Evolutionary conservation across 2,329 filamentous ascomycete species (phyloP), one percentile per base, ranked within the genome.

Genomic region (Aureobasidium sp.): DNA sequence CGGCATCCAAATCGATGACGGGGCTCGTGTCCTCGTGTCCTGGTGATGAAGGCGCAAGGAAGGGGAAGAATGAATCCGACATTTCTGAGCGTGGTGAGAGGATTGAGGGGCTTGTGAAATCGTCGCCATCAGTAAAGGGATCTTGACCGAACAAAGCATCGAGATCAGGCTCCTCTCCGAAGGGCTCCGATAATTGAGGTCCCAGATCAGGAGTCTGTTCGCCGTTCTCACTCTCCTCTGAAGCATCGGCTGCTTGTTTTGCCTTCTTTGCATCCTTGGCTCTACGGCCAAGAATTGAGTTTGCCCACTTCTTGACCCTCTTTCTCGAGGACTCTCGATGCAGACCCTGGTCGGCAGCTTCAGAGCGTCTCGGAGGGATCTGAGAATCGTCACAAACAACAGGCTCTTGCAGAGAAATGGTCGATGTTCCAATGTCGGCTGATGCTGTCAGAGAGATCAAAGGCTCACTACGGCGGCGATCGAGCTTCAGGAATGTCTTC

Each of bases 1-100:
- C 94, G 19, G 92, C 93, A 75, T 99, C 94, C 45, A 99, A 78
- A 73, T 99, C 94, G 65, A 99, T 95, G 73, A 97, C 88, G 8
- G 89, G 87, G 69, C 86, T 90, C 58, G 87, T 82, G 3, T 83
- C 73, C 63, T 95, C 90, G n/a, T 62, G 89, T 87, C 2, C 85
- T 86, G 19, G 85, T 84, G 85, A 86, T 1, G 44, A 49, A 39
- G 57, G 27, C 29, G 44, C 27, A 22, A 50, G 22, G 45, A 60
- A 60, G 11, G 57, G 45, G 17, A 49, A 49, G 57, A 60, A 60
- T 2, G 57, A 40, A 22, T 60, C 57, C 17, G 33, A 60, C 11
- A 50, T 42, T 24, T 49, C 57, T 88, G 4, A 81, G 5, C 60
- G 57, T 12, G 62, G 53, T 14, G 50, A 62, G 27, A 61, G 22